Conservation (phyloP, 2,329 filamentous ascomycete genomes). For the Paraphoma chrysanthemicola region DNA sequence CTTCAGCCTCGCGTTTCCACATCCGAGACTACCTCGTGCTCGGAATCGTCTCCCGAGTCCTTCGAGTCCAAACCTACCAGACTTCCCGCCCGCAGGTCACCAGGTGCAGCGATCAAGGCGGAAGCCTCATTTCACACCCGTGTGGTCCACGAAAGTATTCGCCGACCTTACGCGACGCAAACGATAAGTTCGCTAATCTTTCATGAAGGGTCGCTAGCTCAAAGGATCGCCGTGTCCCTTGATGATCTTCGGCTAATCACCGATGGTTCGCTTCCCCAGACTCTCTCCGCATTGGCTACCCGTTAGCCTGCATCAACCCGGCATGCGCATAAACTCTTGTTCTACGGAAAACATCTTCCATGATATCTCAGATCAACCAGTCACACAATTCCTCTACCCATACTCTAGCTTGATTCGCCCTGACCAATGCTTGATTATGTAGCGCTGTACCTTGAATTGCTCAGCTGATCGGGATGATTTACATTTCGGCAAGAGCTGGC, state of each 20-base stretch:
- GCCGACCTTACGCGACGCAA: background rate
- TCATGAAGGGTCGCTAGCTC: background rate
- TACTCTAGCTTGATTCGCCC: background rate
- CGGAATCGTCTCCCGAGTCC: background rate
- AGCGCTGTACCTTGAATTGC: background rate
- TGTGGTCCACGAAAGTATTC: background rate
- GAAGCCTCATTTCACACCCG: background rate
- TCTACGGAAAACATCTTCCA: constrained; percentile 7
- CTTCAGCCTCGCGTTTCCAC: background rate
- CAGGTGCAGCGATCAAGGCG: background rate
- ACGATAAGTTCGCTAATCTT: background rate
- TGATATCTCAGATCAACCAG: background rate
- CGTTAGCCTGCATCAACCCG: constrained; percentile 6
- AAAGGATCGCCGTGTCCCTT: background rate
- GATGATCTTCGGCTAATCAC: background rate
- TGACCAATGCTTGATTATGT: background rate
- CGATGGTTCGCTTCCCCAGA: constrained; percentile 1
- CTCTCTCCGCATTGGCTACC: constrained; percentile 6
- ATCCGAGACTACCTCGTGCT: background rate
- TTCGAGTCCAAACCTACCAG: background rate
- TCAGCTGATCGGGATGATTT: constrained; percentile 1
- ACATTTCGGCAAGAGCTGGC: too few species aligned
- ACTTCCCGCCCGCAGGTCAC: background rate
- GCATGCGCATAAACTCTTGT: background rate
- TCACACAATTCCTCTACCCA: background rate